Evolutionary conservation across 2,329 filamentous ascomycete species (phyloP), one percentile per base, ranked within the genome.

Genomic region (Cryphonectria radicalis): DNA sequence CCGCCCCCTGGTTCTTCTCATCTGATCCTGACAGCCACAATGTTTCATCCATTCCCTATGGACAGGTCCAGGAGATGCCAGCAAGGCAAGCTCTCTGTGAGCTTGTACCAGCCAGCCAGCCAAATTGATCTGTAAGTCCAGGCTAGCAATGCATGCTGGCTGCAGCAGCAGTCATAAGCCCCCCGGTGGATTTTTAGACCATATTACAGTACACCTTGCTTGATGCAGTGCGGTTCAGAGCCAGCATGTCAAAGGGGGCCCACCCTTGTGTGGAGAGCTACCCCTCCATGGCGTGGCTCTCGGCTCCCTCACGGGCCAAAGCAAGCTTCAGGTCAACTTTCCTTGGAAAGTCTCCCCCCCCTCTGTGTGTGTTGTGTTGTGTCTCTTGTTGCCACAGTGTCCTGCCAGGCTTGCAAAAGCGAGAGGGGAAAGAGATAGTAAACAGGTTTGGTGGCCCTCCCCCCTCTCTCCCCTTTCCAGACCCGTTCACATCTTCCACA

Each of bases 181-280:
- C 43, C 28, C 43, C n/a, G n/a, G 66, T 59, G n/a, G 53, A 17
- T 28, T 57, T 57, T 57, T 57, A 32, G 55, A 32, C 55, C 35
- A 50, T 50, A 46, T 1, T 19, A 22, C 43, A 50, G 25, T 32
- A 32, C 59, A 37, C 57, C 55, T 43, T 59, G 40, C 55, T 42
- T 40, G 25, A 50, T 43, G 19, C 53, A 37, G 63, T 32, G 28
- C 13, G 37, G 35, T 67, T 53, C 35, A 57, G 65, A 37, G 13
- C 46, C 68, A 66, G 46, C 66, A 64, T 59, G 69, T 71, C 63
- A 17, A 5, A 68, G 66, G 50, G 50, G 71, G 66, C 46, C 35
- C 66, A 62, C 63, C 40, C 43, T 63, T 66, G 71, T 71, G 71
- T 71, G 71, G 71, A 63, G 69, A 73, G 69, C 71, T 73, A 73